Percentiles rank a stretch among this genome's conserved stretches.
These are phyloP conservation scores for Oehlia diaphana DNA, from an alignment of 192 early-diverging fungal species.

Conservation along the genomic window DNA sequence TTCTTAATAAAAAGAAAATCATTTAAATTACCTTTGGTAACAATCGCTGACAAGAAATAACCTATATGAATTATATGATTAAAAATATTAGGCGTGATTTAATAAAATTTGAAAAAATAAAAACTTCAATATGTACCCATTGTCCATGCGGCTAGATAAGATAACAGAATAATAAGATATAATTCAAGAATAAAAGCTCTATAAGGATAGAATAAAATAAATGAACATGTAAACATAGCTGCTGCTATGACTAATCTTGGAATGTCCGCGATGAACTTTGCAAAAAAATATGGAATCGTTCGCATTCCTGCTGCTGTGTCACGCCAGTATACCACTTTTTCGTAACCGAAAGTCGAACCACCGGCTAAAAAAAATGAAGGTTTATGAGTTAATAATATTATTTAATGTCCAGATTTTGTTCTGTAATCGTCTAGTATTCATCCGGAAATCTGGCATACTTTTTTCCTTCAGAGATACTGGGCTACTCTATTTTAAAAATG, in stretches of 20 bases:
- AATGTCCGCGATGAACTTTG: conserved; percentile 61
- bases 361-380: conserved; percentile 38
- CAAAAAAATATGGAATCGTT: conserved; percentile 61
- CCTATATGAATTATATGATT: conserved; percentile 25
- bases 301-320: conserved; percentile 58
- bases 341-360: conserved; percentile 60
- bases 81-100: neutral
- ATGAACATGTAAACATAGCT: conserved; percentile 55
- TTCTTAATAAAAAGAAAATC: neutral
- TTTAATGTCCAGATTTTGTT: no score
- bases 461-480: no score
- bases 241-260: conserved; percentile 58
- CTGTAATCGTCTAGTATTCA: no score
- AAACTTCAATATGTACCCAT: conserved; percentile 31
- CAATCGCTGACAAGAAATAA: conserved; percentile 53
- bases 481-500: no score
- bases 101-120: neutral
- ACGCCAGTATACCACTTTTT: conserved; percentile 66
- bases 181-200: conserved; percentile 34
- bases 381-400: neutral
- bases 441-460: no score
- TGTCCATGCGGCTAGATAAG: conserved; percentile 58
- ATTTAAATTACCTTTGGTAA: conserved; percentile 29
- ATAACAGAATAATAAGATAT: conserved; percentile 45
- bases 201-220: conserved; percentile 60